A percentile compares a stretch with the other conserved stretches of the same genome.
phyloP scores from a whole-genome alignment of 768 basidiomycete species.

The Lactifluus piperatus region DNA sequence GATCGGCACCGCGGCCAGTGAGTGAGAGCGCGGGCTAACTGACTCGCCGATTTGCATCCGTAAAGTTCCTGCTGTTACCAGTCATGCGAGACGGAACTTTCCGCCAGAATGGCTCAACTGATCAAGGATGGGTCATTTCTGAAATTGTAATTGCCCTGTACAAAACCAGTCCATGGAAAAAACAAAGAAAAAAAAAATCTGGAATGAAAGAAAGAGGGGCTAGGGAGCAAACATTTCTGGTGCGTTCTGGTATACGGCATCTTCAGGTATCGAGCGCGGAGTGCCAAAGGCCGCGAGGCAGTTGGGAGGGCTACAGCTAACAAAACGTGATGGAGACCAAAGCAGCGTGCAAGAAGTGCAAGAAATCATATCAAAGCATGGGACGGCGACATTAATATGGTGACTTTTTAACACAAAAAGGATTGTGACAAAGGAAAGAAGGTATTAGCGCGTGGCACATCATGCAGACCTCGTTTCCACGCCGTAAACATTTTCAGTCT shows the following conservation, averaged over 20 bases:
- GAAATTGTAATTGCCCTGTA: conserved; percentile 15
- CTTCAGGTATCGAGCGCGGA: conserved; percentile 18
- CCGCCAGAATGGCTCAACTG: conserved; percentile 14
- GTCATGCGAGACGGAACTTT: conserved; percentile 18
- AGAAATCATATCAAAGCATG: conserved; percentile 20
- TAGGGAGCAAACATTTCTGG: conserved; percentile 8
- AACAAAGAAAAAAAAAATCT: conserved; percentile 1
- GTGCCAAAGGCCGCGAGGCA: conserved; percentile 15
- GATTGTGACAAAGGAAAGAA: conserved; percentile 14
- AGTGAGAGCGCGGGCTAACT: conserved; percentile 7
- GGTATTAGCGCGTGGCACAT: conserved; percentile 14
- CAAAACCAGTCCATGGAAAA: conserved; percentile 9
- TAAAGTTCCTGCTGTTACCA: conserved; percentile 14
- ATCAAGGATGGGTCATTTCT: conserved; percentile 8
- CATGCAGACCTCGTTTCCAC: conserved; percentile 16
- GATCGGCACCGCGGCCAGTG: conserved; percentile 19
- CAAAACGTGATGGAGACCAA: conserved; percentile 15
- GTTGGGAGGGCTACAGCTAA: conserved; percentile 16
- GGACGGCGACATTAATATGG: conserved; percentile 15
- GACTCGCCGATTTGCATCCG: conserved; percentile 18
- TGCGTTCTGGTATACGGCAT: conserved; percentile 19
- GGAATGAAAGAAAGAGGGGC: conserved; percentile 5
- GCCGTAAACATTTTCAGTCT: conserved; percentile 19
- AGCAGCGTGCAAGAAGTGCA: conserved; percentile 20
- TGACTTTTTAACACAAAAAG: conserved; percentile 14